Evolutionary conservation across 495 filamentous ascomycete species (phyloP).

Genomic region (Ramalina intermedia): DNA sequence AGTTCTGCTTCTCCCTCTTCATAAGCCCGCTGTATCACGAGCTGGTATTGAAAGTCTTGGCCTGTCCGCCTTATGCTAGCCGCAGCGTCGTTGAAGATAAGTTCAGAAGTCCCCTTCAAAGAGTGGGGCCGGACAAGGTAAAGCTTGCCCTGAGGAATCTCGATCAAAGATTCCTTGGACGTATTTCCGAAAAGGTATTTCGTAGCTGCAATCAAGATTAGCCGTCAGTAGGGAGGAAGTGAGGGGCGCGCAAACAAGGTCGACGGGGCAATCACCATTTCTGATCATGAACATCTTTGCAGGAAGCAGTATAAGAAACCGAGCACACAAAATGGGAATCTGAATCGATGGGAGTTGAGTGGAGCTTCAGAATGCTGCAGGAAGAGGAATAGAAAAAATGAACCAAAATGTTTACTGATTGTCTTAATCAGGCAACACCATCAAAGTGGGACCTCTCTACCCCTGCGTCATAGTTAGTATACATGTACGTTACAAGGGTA

Average conservation of each 20-base stretch:
- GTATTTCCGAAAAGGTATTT: conserved; percentile 87
- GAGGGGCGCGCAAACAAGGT: conserved; percentile 23
- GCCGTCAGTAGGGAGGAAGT: conserved; percentile 14
- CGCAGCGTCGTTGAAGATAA: conserved; percentile 95
- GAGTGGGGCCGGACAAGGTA: conserved; percentile 92
- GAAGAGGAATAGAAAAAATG: neutral
- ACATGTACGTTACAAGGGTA: neutral
- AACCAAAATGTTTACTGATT: neutral
- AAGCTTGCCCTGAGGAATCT: conserved; percentile 87
- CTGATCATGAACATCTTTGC: conserved; percentile 56
- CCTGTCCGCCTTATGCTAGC: conserved; percentile 83
- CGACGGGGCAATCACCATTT: conserved; percentile 37
- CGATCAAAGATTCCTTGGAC: conserved; percentile 86
- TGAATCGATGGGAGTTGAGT: neutral
- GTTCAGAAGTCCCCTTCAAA: conserved; percentile 92
- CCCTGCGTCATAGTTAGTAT: too few relatives aligned
- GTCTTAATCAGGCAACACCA: neutral
- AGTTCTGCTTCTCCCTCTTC: conserved; percentile 65
- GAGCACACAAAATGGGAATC: neutral
- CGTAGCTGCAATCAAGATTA: conserved; percentile 42
- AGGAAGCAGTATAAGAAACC: neutral
- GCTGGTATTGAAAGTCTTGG: conserved; percentile 91
- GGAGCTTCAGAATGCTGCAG: neutral
- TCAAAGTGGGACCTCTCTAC: too few relatives aligned
- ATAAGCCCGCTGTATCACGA: conserved; percentile 89